Evolutionary conservation across 2,329 filamentous ascomycete genomes (phyloP), one percentile per base, ranked within the genome.

Genomic region (Curvularia eragrostidis): DNA sequence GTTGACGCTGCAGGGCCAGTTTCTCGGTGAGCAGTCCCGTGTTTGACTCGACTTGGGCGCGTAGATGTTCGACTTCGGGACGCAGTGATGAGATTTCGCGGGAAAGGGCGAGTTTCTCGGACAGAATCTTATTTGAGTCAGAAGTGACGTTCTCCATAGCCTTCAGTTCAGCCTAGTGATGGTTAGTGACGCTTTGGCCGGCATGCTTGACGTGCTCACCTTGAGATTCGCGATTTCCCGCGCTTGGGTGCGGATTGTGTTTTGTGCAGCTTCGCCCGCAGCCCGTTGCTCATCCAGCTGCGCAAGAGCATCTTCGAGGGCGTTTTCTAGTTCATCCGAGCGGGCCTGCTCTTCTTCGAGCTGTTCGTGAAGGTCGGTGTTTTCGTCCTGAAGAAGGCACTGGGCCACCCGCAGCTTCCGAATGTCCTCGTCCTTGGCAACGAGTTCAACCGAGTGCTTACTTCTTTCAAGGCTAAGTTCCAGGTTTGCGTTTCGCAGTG

Each of bases 11-110:
- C 13, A 97, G 78, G 1, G 89, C 84, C 44, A 94, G 82, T 75
- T 96, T 97, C 72, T 96, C 92, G 1, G 89, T 82, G 15, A 96
- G 81, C 10, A 91, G 80, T 2, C 85, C 83, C 69, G 93, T 88
- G 52, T 93, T 87, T 13, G 82, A 81, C 30, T 79, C 76, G 19
- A 80, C 81, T 71, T 89, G 86, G 6, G 83, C 80, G 62, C 82
- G 83, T 13, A 89, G 77, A 68, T 87, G 85, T 61, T 89, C 86
- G 32, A 89, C 69, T 72, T 90, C 87, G 2, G 85, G 84, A 65
- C 84, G 85, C 54, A 89, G 66, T 6, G 77, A 80, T 24, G 84
- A 81, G 19, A 90, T 70, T 67, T 89, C 86, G 54, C 85, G 84
- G 28, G 83, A 80, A 36, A 90, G 78, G 10, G 84, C 82, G 39